Conservation (phyloP, 345 rosid species). For the Linum trigynum region DNA sequence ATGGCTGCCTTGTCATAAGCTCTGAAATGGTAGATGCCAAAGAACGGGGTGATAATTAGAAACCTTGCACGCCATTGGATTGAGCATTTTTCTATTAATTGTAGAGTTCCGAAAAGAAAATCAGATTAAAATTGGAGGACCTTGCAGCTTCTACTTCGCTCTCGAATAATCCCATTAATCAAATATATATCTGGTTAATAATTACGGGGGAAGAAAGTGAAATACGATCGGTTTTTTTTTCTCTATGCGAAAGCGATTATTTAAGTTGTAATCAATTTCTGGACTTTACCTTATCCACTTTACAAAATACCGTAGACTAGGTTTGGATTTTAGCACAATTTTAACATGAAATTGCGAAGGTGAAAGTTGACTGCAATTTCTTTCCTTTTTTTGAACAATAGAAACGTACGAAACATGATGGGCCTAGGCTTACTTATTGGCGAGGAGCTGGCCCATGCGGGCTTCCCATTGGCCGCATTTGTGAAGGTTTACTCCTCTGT, state of each 20-base stretch:
- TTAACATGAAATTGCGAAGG: no score
- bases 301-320: no score
- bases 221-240: no score
- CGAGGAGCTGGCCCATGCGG: constrained; percentile 18
- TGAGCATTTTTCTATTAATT: background rate
- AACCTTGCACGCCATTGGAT: background rate
- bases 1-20: constrained; percentile 4
- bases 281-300: no score
- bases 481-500: constrained; percentile 15
- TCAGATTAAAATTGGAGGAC: background rate
- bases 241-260: no score
- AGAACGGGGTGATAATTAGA: background rate
- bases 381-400: background rate
- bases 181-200: background rate
- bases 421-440: constrained; percentile 15
- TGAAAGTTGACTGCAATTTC: no score
- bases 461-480: constrained; percentile 22
- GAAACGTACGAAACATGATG: background rate
- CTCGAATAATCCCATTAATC: background rate
- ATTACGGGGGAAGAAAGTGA: no score
- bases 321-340: no score
- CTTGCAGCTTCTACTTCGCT: constrained; percentile 2
- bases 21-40: background rate
- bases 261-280: no score
- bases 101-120: background rate